Base-by-base conservation (phyloP, 23 red algal genomes). In the Gracilaria domingensis region DNA sequence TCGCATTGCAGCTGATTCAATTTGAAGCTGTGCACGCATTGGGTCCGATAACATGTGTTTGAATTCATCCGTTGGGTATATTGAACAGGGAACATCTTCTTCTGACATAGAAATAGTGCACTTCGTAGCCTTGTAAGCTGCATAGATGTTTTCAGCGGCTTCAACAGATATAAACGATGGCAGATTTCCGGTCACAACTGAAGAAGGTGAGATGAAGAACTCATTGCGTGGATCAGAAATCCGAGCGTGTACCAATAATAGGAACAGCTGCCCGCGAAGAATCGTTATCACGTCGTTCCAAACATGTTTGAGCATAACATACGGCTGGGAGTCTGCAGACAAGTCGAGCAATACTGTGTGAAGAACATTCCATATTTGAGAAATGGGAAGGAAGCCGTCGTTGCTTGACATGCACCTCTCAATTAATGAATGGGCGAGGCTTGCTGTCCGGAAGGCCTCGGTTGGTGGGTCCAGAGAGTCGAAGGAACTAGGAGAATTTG, bases 261-360 rank as follows among this genome's bases (percentile, higher is more conserved):
- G 76, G 42, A 59, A 81, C 45, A 81, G 29, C 12, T 81, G 76
- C 3, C 47, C 76, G 6, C 54, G 24, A 1, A 81, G 23, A 81
- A 81, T 81, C 13, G 76, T 45, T 32, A 81, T 36, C 76, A 81
- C 47, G 42, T 81, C 76, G 45, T 55, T 59, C 76, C 76, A 81
- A 25, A 81, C 54, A 45, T 54, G 28, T 5, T 26, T 56, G 76
- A 58, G 76, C 32, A 38, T 45, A 57, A 0, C 58, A 58, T 53
- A 54, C 16, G 54, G 32, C 6, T 56, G 47, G 37, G 76, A 54
- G n/a, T 54, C 76, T 37, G 18, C 33, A 37, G 67, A 44, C 20
- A 73, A 44, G 20, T 2, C 24, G 11, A 34, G 45, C 1, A 81
- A 58, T 34, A 28, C 21, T 1, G 7, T 25, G 49, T 45, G 23